Conservation (phyloP, 495 filamentous ascomycete genomes). For the Cercophora samala region DNA sequence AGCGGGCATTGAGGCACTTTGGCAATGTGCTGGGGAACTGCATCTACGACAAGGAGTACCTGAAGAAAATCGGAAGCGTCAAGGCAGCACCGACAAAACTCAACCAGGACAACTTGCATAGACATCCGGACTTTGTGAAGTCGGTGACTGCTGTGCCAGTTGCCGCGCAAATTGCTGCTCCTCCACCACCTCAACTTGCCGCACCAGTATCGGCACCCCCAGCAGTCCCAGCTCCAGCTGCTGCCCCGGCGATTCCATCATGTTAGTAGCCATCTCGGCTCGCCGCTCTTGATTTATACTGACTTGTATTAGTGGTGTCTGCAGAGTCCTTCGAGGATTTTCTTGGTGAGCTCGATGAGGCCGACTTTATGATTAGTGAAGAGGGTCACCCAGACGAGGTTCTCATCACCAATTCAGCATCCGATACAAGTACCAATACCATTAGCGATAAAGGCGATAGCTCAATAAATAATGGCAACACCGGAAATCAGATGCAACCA, state of each 20-base stretch:
- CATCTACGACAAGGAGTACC: slow-evolving; percentile 93
- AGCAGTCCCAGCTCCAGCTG: slow-evolving; percentile 30
- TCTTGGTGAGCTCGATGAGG: slow-evolving; percentile 73
- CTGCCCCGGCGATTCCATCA: slow-evolving; percentile 2
- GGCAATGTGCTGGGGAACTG: slow-evolving; percentile 97
- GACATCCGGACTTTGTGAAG: slow-evolving; percentile 71
- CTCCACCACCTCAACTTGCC: slow-evolving; percentile 29
- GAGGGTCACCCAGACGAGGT: slow-evolving; percentile 66
- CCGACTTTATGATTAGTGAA: slow-evolving; percentile 60
- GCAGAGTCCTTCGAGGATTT: slow-evolving; percentile 56
- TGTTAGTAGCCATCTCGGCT: not conserved
- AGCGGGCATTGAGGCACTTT: slow-evolving; percentile 85
- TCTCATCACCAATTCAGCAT: slow-evolving; percentile 30
- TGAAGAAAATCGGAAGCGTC: slow-evolving; percentile 77
- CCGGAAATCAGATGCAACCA: slow-evolving; percentile 34
- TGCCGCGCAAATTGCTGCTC: slow-evolving; percentile 26
- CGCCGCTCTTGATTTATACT: not conserved
- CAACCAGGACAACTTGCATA: slow-evolving; percentile 70
- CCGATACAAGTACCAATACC: slow-evolving; percentile 6
- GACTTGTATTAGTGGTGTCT: slow-evolving; percentile 5
- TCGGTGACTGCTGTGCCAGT: slow-evolving; percentile 20
- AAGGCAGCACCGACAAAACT: slow-evolving; percentile 67
- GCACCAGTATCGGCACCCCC: slow-evolving; percentile 21
- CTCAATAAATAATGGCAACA: slow-evolving; percentile 11
- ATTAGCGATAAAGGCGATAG: slow-evolving; percentile 6